Evolutionary conservation across 805 yeast species (phyloP).

Genomic region (Debaryomyces prosopidis): DNA sequence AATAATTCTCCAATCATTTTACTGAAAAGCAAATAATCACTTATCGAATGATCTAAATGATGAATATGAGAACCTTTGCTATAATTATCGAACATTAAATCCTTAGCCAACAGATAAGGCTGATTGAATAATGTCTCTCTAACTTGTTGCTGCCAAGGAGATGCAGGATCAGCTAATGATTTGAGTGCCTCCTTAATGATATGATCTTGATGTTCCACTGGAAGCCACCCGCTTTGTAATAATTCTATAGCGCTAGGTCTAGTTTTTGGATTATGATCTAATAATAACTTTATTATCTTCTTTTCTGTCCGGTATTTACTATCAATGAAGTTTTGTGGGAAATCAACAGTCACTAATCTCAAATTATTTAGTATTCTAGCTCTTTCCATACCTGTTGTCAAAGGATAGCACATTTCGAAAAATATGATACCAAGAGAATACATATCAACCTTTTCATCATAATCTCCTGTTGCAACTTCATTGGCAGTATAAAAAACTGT

Average conservation of each 20-base stretch:
- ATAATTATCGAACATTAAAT: constrained; percentile 71
- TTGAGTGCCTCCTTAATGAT: constrained; percentile 84
- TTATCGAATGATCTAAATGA: constrained; percentile 25
- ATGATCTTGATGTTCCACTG: constrained; percentile 88
- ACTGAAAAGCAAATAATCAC: constrained; percentile 56
- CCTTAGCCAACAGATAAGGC: constrained; percentile 82
- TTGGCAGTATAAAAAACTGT: constrained; percentile 91
- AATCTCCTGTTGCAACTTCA: constrained; percentile 79
- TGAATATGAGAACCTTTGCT: constrained; percentile 24
- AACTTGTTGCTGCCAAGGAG: constrained; percentile 94
- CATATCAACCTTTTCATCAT: constrained; percentile 93
- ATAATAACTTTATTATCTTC: constrained; percentile 61
- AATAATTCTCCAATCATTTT: constrained; percentile 61
- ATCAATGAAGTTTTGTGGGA: constrained; percentile 68
- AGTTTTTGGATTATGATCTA: constrained; percentile 75
- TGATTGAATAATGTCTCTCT: constrained; percentile 83
- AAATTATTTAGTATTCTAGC: constrained; percentile 67
- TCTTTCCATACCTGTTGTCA: constrained; percentile 94
- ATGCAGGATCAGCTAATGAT: constrained; percentile 83
- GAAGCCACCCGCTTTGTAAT: constrained; percentile 78
- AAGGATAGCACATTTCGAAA: constrained; percentile 87
- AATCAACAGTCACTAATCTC: constrained; percentile 57
- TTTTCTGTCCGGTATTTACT: constrained; percentile 57
- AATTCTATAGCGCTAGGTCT: constrained; percentile 81
- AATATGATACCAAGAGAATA: constrained; percentile 93